These are phyloP conservation scores for Hymenoscyphus fructigenus DNA, from an alignment of 2,329 filamentous ascomycete genomes.

Conservation along the genomic window DNA sequence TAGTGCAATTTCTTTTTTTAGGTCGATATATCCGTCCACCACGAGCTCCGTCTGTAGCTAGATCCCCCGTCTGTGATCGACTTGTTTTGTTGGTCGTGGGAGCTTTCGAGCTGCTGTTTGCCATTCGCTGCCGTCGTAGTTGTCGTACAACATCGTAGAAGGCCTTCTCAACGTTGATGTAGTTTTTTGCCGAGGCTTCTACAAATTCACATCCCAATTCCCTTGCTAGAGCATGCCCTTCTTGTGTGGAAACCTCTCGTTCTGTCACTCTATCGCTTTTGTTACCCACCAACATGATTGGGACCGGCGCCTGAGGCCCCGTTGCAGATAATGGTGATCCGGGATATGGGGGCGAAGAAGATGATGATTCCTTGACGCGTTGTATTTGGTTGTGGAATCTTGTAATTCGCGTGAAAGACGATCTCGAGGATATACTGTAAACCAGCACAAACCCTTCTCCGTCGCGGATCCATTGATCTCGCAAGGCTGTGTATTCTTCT, in stretches of 20 bases:
- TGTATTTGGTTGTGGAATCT: constrained; percentile 97
- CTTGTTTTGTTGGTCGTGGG: constrained; percentile 26
- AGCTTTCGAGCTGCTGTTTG: constrained; percentile 23
- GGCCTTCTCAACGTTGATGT: constrained; percentile 96
- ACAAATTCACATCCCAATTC: constrained; percentile 95
- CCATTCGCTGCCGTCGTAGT: constrained; percentile 76
- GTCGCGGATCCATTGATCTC: constrained; percentile 98
- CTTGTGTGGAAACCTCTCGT: constrained; percentile 93
- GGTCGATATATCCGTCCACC: constrained; percentile 31
- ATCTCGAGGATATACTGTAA: constrained; percentile 96
- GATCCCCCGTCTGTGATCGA: constrained; percentile 27
- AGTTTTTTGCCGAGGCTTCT: constrained; percentile 95
- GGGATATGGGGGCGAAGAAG: constrained; percentile 73
- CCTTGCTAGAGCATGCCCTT: constrained; percentile 86
- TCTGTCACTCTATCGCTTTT: constrained; percentile 97
- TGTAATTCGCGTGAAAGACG: constrained; percentile 92
- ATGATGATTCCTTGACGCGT: constrained; percentile 88
- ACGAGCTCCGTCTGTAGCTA: constrained; percentile 27
- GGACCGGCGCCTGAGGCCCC: constrained; percentile 60
- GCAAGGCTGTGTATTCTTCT: constrained; percentile 94
- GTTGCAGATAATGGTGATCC: constrained; percentile 66
- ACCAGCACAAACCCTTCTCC: constrained; percentile 97
- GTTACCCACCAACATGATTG: constrained; percentile 98
- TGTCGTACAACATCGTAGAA: constrained; percentile 97
- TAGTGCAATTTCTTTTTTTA: constrained; percentile 31